Base-by-base conservation (phyloP, 805 yeast genomes). In the Dipodascus geniculatus region DNA sequence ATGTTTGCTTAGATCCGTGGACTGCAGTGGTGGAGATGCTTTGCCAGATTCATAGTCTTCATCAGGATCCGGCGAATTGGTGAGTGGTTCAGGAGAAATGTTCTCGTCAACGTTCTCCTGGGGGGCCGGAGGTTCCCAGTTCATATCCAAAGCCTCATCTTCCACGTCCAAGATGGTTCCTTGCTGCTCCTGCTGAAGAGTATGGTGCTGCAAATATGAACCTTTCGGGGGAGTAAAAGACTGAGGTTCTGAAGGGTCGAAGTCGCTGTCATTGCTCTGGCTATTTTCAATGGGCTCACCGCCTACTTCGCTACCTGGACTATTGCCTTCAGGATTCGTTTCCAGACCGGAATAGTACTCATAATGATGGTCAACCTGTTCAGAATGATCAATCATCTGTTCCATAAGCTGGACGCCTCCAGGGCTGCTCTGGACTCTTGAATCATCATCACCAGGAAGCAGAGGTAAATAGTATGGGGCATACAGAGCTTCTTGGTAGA, bases 191-290 rank as follows among this genome's bases (percentile, higher is more conserved):
- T 23, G 22, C 19, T 42, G 51, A 14, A 19, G 2, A 23, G 48
- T 28, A 28, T 6, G 33, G 11, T 28, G 33, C 9, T 28, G 6
- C 33, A 28, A 6, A 11, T 6, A 28, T 11, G 53, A 49, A 16
- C 50, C 51, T 20, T n/a, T 54, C 17, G 59, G 53, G 1, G 71
- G 72, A 2, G 90, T 83, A 68, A 89, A 89, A 63, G 78, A 87
- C 63, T 89, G 96, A 0, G 97, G 97, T 64, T 89, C 97, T 16
- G 89, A 81, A 0, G 97, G 96, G 65, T 89, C 88, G 66, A 87
- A 87, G n/a, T 83, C 81, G n/a, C 31, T 22, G 23, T 56, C 63
- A 57, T 58, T 64, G 3, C 66, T 65, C 51, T 68, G 71, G 42
- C 71, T 61, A 49, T 68, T 74, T 55, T 67, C 71, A 55, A 68